phyloP scores from a whole-genome alignment of 2,329 filamentous ascomycete species.

The Alternaria metachromatica region DNA sequence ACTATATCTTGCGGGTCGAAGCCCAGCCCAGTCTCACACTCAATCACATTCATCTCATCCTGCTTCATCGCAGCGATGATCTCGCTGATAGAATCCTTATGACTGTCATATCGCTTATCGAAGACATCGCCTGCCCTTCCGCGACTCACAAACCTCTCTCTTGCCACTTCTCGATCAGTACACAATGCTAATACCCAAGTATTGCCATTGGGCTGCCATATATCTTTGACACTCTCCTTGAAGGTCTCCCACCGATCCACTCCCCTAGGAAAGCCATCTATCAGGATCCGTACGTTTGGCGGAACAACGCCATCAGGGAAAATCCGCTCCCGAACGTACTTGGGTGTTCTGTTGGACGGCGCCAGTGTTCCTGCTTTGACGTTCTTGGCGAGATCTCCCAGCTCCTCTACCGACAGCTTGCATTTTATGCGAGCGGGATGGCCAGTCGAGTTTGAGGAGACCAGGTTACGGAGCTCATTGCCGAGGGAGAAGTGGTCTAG shows the following conservation, averaged over 20 bases:
- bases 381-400: slow-evolving; percentile 1
- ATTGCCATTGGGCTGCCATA: slow-evolving; percentile 1
- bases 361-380: slow-evolving; percentile 8
- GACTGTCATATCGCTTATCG: slow-evolving; percentile 10
- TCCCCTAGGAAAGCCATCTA: slow-evolving; percentile 19
- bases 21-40: not conserved
- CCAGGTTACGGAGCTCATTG: slow-evolving; percentile 13
- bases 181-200: slow-evolving; percentile 3
- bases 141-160: slow-evolving; percentile 7
- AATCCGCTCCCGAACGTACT: slow-evolving; percentile 11
- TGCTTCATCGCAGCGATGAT: slow-evolving; percentile 13
- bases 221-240: slow-evolving; percentile 2
- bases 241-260: slow-evolving; percentile 9
- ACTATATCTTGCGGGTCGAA: not conserved
- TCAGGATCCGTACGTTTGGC: slow-evolving; percentile 1
- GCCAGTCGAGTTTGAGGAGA: slow-evolving; percentile 1
- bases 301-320: slow-evolving; percentile 3
- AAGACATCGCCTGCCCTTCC: slow-evolving; percentile 17
- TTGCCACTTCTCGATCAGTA: slow-evolving; percentile 3
- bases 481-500: slow-evolving; percentile 18
- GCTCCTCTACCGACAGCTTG: slow-evolving; percentile 3
- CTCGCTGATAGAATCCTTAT: not conserved
- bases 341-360: slow-evolving; percentile 4
- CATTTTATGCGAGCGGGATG: slow-evolving; percentile 7
- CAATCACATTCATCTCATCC: slow-evolving; percentile 1